phyloP scores from a whole-genome alignment of 306 rosid genomes.

The Malus asiatica region DNA sequence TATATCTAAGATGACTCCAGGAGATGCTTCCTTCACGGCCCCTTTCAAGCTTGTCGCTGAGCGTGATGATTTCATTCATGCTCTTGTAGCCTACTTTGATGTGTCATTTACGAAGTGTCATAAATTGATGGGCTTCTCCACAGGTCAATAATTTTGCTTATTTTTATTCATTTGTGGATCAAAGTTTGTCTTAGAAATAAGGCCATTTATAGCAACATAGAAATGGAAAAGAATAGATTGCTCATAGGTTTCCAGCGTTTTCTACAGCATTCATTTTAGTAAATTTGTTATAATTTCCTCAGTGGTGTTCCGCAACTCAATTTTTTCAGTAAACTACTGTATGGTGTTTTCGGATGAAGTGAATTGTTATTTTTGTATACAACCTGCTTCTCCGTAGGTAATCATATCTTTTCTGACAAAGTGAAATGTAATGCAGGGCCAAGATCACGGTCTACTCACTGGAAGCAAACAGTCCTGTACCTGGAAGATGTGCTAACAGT shows the following conservation, averaged over 20 bases:
- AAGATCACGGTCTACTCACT: constrained; percentile 74
- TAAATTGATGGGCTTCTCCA: constrained; percentile 90
- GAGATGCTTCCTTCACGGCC: constrained; percentile 86
- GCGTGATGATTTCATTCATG: constrained; percentile 89
- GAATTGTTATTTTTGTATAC: not conserved
- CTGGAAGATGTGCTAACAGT: constrained; percentile 83
- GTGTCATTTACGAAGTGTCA: constrained; percentile 90
- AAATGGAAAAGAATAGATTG: not conserved
- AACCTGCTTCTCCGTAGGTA: not conserved
- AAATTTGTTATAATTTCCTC: not conserved
- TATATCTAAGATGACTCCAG: constrained; percentile 91
- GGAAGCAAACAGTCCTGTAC: constrained; percentile 97
- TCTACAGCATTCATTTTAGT: not conserved
- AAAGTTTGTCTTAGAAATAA: not conserved
- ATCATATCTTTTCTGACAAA: not conserved
- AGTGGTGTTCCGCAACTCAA: not conserved
- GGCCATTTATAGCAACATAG: not conserved
- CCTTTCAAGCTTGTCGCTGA: constrained; percentile 87
- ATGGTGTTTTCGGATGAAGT: not conserved
- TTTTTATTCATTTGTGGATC: not conserved
- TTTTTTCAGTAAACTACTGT: not conserved
- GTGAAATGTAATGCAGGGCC: constrained; percentile 56
- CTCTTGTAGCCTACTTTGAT: constrained; percentile 94
- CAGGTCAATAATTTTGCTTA: constrained; percentile 46
- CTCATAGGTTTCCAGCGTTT: not conserved